A percentile compares a stretch with the other conserved stretches of the same genome.
phyloP scores from a whole-genome alignment of 2,329 filamentous ascomycete species.

The Graphilbum ipis-grandicollis region DNA sequence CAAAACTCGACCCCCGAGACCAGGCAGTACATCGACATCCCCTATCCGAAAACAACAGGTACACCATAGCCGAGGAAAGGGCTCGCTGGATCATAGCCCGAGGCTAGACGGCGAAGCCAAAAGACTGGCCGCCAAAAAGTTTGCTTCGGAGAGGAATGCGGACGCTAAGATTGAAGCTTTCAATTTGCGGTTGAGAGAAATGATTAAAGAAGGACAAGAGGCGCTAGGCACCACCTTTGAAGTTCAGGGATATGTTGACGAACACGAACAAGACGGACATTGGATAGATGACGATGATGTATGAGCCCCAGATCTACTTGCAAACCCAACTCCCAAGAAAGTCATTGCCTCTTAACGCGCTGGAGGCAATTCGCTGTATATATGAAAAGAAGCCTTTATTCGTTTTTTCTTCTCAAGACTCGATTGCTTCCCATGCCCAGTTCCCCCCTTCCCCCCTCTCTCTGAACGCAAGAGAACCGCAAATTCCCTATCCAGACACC shows the following conservation, averaged over 20 bases:
- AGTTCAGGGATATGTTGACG: constrained; percentile 22
- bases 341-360: too few species aligned
- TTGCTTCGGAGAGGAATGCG: constrained; percentile 57
- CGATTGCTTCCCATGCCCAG: too few species aligned
- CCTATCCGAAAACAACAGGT: too few species aligned
- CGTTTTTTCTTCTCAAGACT: too few species aligned
- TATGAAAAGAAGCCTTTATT: too few species aligned
- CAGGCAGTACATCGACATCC: too few species aligned
- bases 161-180: constrained; percentile 67
- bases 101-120: constrained; percentile 49
- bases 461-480: too few species aligned
- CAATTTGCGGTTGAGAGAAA: constrained; percentile 61
- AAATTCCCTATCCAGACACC: not conserved
- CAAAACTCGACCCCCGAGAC: too few species aligned
- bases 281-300: constrained; percentile 8
- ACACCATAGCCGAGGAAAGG: too few species aligned
- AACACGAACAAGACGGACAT: constrained; percentile 11
- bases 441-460: not conserved
- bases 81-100: constrained; percentile 23
- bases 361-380: too few species aligned
- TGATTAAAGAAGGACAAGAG: constrained; percentile 80
- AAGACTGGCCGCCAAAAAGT: constrained; percentile 52
- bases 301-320: constrained; percentile 1
- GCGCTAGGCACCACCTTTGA: constrained; percentile 63
- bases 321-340: too few species aligned